Evolutionary conservation across 2,329 filamentous ascomycete species (phyloP), one percentile per base, ranked within the genome.

Genomic region (Akanthomyces uredinophilus): DNA sequence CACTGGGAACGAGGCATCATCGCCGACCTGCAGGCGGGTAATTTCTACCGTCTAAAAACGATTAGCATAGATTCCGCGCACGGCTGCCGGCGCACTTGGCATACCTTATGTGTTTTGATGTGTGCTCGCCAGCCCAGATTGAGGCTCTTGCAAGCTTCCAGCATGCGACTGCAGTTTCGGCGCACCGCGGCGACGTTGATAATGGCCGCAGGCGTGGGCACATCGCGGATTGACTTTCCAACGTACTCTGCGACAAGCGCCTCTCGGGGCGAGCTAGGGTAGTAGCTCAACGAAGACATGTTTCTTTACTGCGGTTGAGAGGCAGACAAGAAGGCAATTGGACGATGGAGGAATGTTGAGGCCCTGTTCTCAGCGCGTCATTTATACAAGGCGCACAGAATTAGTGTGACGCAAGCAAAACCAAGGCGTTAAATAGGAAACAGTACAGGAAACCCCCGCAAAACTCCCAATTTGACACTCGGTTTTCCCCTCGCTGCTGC

Each of bases 21-120:
- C 73, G 10, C 89, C 88, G n/a, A 92, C 85, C 81, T 93, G 89
- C 27, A 92, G 74, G 58, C 80, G 79, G 2, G 88, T 83, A 55
- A 91, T 73, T 71, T 92, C 84, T 6, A 78, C 76, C 0, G 89
- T 92, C 87, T 89, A 47, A 27, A 7, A 2, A 13, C n/a, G n/a
- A 41, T 57, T 39, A 52, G 60, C n/a, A n/a, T 8, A 11, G 14
- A 16, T 35, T 43, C n/a, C n/a, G 27, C 16, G 44, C 27, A 29
- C 7, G 16, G 6, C 4, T n/a, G 27, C 24, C 22, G 11, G 4
- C 5, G 11, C 7, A 5, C 18, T 4, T 10, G 5, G 29, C 69
- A 61, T 74, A 88, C 88, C 78, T 95, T 95, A 73, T 95, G 91
- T 24, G 89, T 92, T 75, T 95, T 95, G 64, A 94, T 85, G 72